Conservation (phyloP, 805 yeast genomes). For the Saccharomycopsis lassenensis region DNA sequence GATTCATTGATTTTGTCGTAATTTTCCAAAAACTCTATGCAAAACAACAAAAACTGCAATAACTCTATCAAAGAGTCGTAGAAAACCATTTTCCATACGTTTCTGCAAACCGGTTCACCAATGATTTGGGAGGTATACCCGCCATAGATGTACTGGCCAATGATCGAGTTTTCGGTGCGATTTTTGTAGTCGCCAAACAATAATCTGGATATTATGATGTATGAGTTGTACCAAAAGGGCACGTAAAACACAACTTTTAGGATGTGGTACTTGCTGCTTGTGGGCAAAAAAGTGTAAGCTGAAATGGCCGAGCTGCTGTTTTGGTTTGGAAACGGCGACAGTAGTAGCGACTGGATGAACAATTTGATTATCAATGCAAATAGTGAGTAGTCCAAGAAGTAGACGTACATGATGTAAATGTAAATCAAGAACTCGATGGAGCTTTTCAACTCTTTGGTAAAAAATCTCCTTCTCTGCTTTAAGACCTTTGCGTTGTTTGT, state of each 20-base stretch:
- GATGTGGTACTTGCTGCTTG: constrained; percentile 21
- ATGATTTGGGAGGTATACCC: constrained; percentile 32
- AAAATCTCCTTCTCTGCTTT: constrained; percentile 33
- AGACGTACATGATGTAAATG: constrained; percentile 28
- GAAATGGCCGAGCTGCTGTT: too few species aligned
- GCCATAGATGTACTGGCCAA: constrained; percentile 25
- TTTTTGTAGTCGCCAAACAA: constrained; percentile 24
- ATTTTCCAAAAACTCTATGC: constrained; percentile 22
- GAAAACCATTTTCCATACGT: constrained; percentile 21
- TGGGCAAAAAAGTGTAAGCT: constrained; percentile 18
- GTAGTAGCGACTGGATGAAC: constrained; percentile 28
- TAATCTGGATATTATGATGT: constrained; percentile 28
- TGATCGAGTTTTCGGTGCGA: constrained; percentile 15
- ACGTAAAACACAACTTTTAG: constrained; percentile 25
- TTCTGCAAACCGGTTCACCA: constrained; percentile 32
- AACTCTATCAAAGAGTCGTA: constrained; percentile 25
- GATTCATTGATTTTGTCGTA: constrained; percentile 22
- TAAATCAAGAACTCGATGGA: constrained; percentile 28
- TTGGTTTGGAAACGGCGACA: constrained; percentile 32
- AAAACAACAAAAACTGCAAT: constrained; percentile 24
- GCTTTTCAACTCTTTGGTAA: constrained; percentile 27
- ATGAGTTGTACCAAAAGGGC: constrained; percentile 20
- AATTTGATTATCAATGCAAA: constrained; percentile 22
- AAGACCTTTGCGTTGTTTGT: constrained; percentile 31
- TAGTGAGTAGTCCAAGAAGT: constrained; percentile 24